phyloP scores from a whole-genome alignment of 2,329 filamentous ascomycete genomes.

The Cryphonectria naterciae region DNA sequence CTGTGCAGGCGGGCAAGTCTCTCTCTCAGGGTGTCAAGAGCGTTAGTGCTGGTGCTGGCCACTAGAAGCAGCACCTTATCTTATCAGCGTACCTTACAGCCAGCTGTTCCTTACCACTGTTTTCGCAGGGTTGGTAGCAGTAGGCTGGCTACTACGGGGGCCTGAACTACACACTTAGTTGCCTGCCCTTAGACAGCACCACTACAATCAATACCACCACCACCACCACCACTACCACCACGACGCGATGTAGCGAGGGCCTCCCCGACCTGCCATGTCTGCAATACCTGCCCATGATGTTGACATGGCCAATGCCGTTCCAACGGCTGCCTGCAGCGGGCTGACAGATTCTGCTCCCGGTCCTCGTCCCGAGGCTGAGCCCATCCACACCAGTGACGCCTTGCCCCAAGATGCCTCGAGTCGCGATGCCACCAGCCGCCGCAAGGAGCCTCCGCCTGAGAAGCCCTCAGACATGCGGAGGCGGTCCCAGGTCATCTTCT shows the following conservation, averaged over 20 bases:
- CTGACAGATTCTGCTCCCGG: not conserved
- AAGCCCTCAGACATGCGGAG: constrained; percentile 69
- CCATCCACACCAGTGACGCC: not conserved
- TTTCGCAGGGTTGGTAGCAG: not conserved
- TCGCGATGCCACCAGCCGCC: constrained; percentile 26
- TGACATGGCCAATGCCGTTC: constrained; percentile 15
- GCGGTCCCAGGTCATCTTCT: constrained; percentile 75
- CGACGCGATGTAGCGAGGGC: constrained; percentile 21
- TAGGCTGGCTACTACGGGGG: not conserved
- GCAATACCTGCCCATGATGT: constrained; percentile 23
- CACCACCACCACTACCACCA: constrained; percentile 4
- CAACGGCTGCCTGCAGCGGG: not conserved
- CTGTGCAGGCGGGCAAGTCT: too few species aligned
- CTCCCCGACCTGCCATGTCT: constrained; percentile 19
- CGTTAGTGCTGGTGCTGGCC: not conserved
- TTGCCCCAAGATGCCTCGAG: constrained; percentile 15
- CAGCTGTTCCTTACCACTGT: not conserved
- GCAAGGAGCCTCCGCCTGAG: constrained; percentile 74
- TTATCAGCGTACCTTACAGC: not conserved
- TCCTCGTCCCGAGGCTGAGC: not conserved
- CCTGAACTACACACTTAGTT: not conserved
- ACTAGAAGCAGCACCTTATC: not conserved
- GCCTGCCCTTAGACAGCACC: constrained; percentile 8
- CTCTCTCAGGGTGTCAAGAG: too few species aligned
- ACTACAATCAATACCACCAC: not conserved